Evolutionary conservation across 495 filamentous ascomycete species (phyloP), one percentile per base, ranked within the genome.

Genomic region (Apodospora peruviana): DNA sequence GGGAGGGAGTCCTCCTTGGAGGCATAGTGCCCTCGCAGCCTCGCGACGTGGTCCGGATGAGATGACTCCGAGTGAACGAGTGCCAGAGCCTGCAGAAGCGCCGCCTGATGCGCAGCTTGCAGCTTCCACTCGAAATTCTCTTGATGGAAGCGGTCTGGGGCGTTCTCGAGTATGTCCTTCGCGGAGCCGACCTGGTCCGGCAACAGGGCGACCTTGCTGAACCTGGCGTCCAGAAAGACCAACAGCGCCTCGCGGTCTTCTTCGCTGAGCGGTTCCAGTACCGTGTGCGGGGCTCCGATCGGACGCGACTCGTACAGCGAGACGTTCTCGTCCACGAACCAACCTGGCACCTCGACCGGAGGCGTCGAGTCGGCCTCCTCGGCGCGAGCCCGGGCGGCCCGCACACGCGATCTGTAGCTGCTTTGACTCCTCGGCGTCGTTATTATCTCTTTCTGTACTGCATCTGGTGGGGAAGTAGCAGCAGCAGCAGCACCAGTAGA

Each of bases 311-410:
- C 59, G 50, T 62, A 60, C 19, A 64, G 52, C 9, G 56, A 58
- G 29, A 68, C 47, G 32, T 62, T 34, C 1, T 51, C 24, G 21
- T 65, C 49, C 32, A 62, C 42, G 56, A 81, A 80, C 43, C 67
- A 73, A 8, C 58, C 51, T 7, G 76, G 73, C 18, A 80, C 25
- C 18, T 62, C 47, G 3, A 76, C 52, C 17, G 69, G 61, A 2
- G 75, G 72, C 17, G 66, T 60, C 37, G 73, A 64, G 3, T 74
- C 72, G 21, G 67, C 60, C 40, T 75, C 66, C 14, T 69, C 63
- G 47, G 64, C 61, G 40, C 67, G 66, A 52, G 51, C 61, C 27
- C 73, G 61, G 34, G 38, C 37, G n/a, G 59, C 55, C 22, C 74
- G 68, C 39, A 64, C 53, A 46, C 65, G 67, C 24, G n/a, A n/a